Percentiles rank a stretch among this genome's conserved stretches.
Evolutionary conservation across 2,329 filamentous ascomycete genomes (phyloP).

Genomic region (Lecanicillium sp.): DNA sequence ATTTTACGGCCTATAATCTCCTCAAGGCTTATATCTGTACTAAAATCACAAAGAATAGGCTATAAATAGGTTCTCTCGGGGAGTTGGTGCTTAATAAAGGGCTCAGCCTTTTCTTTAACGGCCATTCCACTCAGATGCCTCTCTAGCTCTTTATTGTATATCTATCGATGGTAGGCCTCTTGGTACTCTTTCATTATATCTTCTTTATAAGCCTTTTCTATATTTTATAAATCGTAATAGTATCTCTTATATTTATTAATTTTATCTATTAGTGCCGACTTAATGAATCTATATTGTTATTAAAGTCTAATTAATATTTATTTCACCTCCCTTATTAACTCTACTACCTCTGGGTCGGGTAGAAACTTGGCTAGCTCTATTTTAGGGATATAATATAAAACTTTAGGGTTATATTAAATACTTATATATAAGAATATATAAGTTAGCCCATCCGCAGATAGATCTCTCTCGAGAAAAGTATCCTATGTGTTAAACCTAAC

Average conservation of each 20-base stretch:
- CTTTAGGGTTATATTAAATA: slow-evolving; percentile 12
- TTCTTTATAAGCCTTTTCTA: slow-evolving; percentile 8
- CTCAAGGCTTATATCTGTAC: not conserved
- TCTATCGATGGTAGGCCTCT: slow-evolving; percentile 7
- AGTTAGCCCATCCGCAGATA: slow-evolving; percentile 7
- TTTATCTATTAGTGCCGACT: not conserved
- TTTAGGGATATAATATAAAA: slow-evolving; percentile 9
- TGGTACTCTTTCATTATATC: slow-evolving; percentile 13
- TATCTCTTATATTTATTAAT: not conserved
- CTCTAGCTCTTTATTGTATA: slow-evolving; percentile 12
- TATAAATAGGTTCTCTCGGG: slow-evolving; percentile 1
- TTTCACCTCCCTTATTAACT: slow-evolving; percentile 3
- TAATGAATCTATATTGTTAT: slow-evolving; percentile 13
- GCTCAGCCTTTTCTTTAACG: slow-evolving; percentile 2
- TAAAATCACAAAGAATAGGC: slow-evolving; percentile 8
- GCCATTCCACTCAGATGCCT: slow-evolving; percentile 6
- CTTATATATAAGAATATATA: slow-evolving; percentile 12
- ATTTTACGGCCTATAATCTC: slow-evolving; percentile 6
- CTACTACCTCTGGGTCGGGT: slow-evolving; percentile 3
- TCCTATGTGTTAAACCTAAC: slow-evolving; percentile 14
- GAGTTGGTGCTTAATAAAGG: slow-evolving; percentile 4
- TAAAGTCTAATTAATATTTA: not conserved
- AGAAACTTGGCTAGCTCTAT: slow-evolving; percentile 11
- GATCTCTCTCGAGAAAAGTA: slow-evolving; percentile 8
- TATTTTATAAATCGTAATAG: not conserved